Evolutionary conservation across 2,329 filamentous ascomycete species (phyloP).

Genomic region (Aspergillus costaricaensis): DNA sequence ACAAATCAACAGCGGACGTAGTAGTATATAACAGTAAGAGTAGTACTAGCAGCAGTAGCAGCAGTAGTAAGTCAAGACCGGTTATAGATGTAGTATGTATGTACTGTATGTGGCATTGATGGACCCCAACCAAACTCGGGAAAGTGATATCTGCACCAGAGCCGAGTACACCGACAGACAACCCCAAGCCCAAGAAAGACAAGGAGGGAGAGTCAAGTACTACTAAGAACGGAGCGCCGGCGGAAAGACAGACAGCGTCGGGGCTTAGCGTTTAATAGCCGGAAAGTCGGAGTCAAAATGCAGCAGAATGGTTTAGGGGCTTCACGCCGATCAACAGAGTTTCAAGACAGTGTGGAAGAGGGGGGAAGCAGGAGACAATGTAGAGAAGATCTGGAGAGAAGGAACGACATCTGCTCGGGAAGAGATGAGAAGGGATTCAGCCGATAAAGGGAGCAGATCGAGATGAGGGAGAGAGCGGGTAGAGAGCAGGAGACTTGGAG

Average conservation of each 20-base stretch:
- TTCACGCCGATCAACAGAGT: background rate
- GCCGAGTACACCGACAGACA: background rate
- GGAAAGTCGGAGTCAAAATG: background rate
- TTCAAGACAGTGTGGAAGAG: constrained; percentile 1
- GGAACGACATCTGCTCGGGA: constrained; percentile 14
- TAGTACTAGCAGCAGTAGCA: too few relatives aligned
- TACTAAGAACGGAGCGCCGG: background rate
- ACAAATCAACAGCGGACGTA: constrained; percentile 6
- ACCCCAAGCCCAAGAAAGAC: background rate
- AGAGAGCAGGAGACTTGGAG: background rate
- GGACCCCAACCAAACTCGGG: constrained; percentile 12
- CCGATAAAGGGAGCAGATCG: background rate
- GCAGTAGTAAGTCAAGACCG: too few relatives aligned
- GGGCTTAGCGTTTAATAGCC: background rate
- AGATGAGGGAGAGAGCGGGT: background rate
- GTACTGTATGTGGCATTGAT: constrained; percentile 16
- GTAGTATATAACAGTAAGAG: background rate
- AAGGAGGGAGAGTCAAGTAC: background rate
- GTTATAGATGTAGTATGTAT: too few relatives aligned
- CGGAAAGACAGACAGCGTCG: background rate
- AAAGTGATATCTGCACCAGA: constrained; percentile 2
- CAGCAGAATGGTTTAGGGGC: background rate
- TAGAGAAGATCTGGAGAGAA: background rate
- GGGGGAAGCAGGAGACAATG: background rate
- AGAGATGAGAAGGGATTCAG: background rate